Base-by-base conservation (phyloP, 345 rosid species). In the Syzygium jambos region DNA sequence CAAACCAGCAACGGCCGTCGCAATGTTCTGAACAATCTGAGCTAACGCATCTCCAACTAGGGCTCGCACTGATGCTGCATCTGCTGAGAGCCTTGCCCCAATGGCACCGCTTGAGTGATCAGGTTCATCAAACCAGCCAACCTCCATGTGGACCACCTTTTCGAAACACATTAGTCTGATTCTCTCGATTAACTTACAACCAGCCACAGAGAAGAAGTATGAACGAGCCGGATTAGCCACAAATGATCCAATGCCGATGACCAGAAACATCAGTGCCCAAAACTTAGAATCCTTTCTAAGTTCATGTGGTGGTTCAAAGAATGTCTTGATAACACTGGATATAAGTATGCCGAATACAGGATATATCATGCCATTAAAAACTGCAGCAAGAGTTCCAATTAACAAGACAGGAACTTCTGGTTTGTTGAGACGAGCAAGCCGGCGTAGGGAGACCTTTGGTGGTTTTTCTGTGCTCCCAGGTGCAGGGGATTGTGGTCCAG, bases 1-100 rank as follows among this genome's bases (percentile, higher is more conserved):
- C 88, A 97, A 38, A 87, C 95, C 98, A 1, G 95, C 95, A 0
- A 91, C 78, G 11, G 93, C 96, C 25, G 99, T 86, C 8, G 98
- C 91, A 84, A 85, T 15, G 78, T 95, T 96, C 87, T 95, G 96
- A 80, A 97, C 95, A 22, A 92, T 25, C 89, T 87, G 93, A 85
- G 95, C 94, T 80, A 97, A 89, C 23, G 96, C 91, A 86, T 97
- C 99, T 84, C 99, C 99, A 38, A 94, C 98, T 2, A 96, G 85
- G 87, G 94, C 95, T 43, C 98, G 96, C 19, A 96, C 90, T 9
- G 91, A 85, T 52, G 98, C 96, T 53, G 97, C 98, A 89, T 96
- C 98, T 30, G 96, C 96, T 4, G 98, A 97, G 10, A 96, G 97
- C 87, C 98, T 94, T n/a, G 98, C 94, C 65, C 98, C 98, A 68